A percentile compares a stretch with the other conserved stretches of the same genome.
Evolutionary conservation across 164 flowering plant species (phyloP).

Genomic region (Vitis rotundifolia): DNA sequence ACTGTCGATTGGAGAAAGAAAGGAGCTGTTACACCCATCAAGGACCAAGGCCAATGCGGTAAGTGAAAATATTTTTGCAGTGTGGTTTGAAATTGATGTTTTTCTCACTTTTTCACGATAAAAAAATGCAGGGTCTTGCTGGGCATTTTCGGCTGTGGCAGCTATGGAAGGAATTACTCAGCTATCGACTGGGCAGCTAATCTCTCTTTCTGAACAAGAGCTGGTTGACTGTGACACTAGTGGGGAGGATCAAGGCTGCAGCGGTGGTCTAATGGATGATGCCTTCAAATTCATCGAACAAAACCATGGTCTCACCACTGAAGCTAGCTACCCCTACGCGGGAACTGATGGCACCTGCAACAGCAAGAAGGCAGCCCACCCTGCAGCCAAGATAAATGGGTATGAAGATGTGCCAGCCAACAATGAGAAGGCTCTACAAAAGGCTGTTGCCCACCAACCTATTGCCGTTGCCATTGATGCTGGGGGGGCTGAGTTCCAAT

Average conservation of each 20-base stretch:
- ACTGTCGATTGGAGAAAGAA: conserved; percentile 29
- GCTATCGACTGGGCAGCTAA: conserved; percentile 23
- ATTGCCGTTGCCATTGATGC: conserved; percentile 26
- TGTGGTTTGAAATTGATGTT: neutral
- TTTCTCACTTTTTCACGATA: too few relatives aligned
- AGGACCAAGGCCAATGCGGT: conserved; percentile 40
- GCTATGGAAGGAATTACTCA: conserved; percentile 31
- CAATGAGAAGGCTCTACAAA: conserved; percentile 21
- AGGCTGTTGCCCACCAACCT: conserved; percentile 34
- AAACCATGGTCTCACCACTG: conserved; percentile 16
- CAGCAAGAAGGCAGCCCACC: conserved; percentile 6
- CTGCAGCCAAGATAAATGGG: conserved; percentile 20
- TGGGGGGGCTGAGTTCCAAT: conserved; percentile 18
- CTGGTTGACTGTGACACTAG: conserved; percentile 30
- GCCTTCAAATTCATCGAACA: conserved; percentile 27
- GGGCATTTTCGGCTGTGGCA: conserved; percentile 43
- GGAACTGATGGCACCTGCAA: conserved; percentile 26
- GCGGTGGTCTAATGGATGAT: conserved; percentile 28
- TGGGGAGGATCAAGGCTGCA: conserved; percentile 15
- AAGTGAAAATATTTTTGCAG: neutral
- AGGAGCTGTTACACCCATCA: conserved; percentile 34
- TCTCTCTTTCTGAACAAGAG: conserved; percentile 35
- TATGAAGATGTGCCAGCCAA: conserved; percentile 23
- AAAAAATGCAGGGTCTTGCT: conserved; percentile 28
- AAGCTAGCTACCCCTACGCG: conserved; percentile 23